A percentile compares a stretch with the other conserved stretches of the same genome.
phyloP scores from a whole-genome alignment of 2,329 filamentous ascomycete species.

The Claviceps sp. region DNA sequence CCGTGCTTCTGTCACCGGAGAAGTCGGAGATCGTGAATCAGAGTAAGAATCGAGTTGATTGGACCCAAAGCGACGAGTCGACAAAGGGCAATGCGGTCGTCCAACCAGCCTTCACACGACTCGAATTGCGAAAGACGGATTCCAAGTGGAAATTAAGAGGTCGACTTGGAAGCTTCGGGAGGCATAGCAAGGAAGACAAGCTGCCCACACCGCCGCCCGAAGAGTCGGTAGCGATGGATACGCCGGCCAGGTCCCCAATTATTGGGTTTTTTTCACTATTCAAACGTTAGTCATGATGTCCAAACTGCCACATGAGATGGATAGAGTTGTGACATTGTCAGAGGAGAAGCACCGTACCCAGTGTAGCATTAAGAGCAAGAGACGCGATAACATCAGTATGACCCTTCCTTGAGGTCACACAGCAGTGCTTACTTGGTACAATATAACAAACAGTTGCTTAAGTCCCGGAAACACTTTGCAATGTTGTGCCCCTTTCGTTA shows the following conservation, averaged over 20 bases:
- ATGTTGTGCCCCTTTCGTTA: not conserved
- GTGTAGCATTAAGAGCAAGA: constrained; percentile 1
- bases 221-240: constrained; percentile 6
- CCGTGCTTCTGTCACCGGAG: constrained; percentile 1
- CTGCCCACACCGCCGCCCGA: constrained; percentile 5
- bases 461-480: not conserved
- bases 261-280: constrained; percentile 30
- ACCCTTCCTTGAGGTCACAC: not conserved
- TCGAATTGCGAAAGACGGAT: constrained; percentile 29
- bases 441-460: not conserved
- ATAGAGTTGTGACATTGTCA: not conserved
- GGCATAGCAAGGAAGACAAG: constrained; percentile 16
- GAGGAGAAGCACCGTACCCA: constrained; percentile 1
- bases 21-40: constrained; percentile 4
- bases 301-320: not conserved
- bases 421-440: constrained; percentile 1
- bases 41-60: constrained; percentile 35
- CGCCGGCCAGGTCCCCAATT: constrained; percentile 20
- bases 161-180: constrained; percentile 23
- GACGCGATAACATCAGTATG: constrained; percentile 2
- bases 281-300: constrained; percentile 20
- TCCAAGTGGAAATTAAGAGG: constrained; percentile 36
- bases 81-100: not conserved
- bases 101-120: constrained; percentile 4
- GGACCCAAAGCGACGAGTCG: constrained; percentile 43